These are phyloP conservation scores for Tricharina praecox DNA, from an alignment of 495 filamentous ascomycete genomes.

Conservation along the genomic window DNA sequence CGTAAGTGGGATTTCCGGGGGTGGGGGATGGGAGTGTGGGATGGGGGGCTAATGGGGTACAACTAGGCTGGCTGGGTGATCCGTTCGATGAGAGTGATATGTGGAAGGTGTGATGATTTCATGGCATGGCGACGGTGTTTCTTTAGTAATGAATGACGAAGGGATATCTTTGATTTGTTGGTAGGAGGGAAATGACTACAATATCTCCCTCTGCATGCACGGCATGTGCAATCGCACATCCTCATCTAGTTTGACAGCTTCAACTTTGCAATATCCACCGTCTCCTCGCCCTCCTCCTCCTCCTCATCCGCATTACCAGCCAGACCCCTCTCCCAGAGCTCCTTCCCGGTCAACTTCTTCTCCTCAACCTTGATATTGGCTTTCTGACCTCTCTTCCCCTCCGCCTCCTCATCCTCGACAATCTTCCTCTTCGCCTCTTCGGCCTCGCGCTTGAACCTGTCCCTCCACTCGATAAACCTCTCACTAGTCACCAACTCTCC, in stretches of 20 bases:
- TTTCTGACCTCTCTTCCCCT: conserved; percentile 17
- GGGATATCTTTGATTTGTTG: conserved; percentile 7
- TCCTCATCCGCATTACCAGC: conserved; percentile 20
- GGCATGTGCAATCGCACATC: too few relatives aligned
- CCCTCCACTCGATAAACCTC: conserved; percentile 68
- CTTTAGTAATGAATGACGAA: neutral
- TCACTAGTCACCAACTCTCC: conserved; percentile 74
- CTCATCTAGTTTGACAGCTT: conserved; percentile 19
- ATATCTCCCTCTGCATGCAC: too few relatives aligned
- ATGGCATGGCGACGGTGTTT: neutral
- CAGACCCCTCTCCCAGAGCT: conserved; percentile 23
- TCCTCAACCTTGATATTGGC: conserved; percentile 28
- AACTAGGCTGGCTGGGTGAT: conserved; percentile 20
- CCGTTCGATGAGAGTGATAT: conserved; percentile 25
- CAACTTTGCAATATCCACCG: conserved; percentile 22
- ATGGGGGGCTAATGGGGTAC: conserved; percentile 1
- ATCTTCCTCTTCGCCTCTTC: conserved; percentile 31
- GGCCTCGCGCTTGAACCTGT: conserved; percentile 60
- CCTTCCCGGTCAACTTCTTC: conserved; percentile 27
- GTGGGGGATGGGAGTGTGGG: neutral
- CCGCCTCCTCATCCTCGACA: conserved; percentile 17
- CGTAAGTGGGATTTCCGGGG: conserved; percentile 8
- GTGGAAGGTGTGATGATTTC: conserved; percentile 7
- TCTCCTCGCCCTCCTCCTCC: conserved; percentile 16
- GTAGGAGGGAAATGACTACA: conserved; percentile 3